Conservation (phyloP, 176 grass and related monocot genomes). For the Aegilops sharonensis region DNA sequence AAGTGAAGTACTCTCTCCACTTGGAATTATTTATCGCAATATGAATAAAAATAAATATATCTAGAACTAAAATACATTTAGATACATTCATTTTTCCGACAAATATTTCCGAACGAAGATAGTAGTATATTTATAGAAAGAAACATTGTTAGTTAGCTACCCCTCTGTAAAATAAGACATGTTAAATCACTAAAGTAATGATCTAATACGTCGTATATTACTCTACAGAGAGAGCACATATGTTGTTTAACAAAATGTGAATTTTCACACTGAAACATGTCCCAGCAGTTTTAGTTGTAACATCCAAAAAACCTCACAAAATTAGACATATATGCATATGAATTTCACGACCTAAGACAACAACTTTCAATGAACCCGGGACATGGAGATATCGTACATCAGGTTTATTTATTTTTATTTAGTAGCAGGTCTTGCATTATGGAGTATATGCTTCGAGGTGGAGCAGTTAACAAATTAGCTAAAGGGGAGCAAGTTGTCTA, state of each 20-base stretch:
- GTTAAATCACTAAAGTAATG: no score
- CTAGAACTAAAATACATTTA: no score
- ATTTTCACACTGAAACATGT: background rate
- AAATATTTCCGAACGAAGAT: no score
- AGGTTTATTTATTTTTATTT: background rate
- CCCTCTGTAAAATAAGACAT: no score
- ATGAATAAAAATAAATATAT: no score
- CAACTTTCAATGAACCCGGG: background rate
- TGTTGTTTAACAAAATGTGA: background rate
- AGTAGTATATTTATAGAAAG: no score
- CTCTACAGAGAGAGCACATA: background rate
- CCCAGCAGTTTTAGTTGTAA: no score
- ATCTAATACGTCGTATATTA: no score
- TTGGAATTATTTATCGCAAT: no score
- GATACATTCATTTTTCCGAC: no score
- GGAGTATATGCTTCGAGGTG: background rate
- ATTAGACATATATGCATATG: background rate
- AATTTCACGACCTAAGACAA: background rate
- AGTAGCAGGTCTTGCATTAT: slow-evolving; percentile 19
- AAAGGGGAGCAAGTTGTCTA: slow-evolving; percentile 12
- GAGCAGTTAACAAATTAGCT: slow-evolving; percentile 16
- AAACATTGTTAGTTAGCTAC: background rate
- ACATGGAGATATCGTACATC: background rate
- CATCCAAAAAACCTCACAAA: no score
- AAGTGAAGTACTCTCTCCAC: no score